A percentile compares a stretch with the other conserved stretches of the same genome.
These are phyloP conservation scores for Rhynchospora pubera DNA, from an alignment of 176 grass and related monocot genomes.

Conservation along the genomic window DNA sequence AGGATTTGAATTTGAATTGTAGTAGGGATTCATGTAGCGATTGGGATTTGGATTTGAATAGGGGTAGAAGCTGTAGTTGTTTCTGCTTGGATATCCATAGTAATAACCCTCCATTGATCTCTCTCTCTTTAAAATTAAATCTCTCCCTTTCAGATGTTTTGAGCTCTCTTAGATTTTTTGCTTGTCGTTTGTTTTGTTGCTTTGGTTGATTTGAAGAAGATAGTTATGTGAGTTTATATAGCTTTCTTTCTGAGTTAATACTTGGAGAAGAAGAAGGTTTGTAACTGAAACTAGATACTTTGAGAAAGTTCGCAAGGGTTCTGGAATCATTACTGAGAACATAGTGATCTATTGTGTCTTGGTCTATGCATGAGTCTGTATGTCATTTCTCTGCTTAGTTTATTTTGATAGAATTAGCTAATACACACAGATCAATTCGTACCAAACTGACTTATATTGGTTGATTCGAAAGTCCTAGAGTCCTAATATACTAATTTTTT, in stretches of 20 bases:
- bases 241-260: not conserved
- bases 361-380: not conserved
- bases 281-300: not conserved
- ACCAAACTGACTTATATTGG: too few relatives aligned
- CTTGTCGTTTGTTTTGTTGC: not conserved
- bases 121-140: too few relatives aligned
- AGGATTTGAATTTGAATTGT: not conserved
- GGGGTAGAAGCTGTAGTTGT: not conserved
- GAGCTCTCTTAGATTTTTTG: not conserved
- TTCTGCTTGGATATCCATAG: constrained; percentile 4
- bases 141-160: not conserved
- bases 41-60: not conserved
- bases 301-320: constrained; percentile 7
- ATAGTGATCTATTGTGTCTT: not conserved
- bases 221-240: constrained; percentile 9
- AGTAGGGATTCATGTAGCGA: not conserved
- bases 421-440: too few relatives aligned
- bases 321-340: not conserved
- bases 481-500: too few relatives aligned
- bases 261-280: constrained; percentile 6
- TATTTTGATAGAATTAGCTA: too few relatives aligned
- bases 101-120: constrained; percentile 2
- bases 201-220: not conserved
- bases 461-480: too few relatives aligned
- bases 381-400: not conserved